Evolutionary conservation across 805 yeast species (phyloP).

Genomic region (Ogataea thermomethanolica): DNA sequence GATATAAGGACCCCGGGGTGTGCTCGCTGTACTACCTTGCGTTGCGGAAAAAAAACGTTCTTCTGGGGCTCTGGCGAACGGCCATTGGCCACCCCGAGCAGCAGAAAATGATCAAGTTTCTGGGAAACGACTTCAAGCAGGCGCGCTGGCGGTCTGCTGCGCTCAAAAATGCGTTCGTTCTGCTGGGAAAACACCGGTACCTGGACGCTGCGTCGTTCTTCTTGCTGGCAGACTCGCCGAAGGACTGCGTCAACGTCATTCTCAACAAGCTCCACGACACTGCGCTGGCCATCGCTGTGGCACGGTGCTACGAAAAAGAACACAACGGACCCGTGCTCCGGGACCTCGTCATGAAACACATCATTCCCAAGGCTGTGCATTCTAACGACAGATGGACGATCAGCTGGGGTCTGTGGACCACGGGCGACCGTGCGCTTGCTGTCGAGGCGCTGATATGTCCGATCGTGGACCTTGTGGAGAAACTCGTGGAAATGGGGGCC

Average conservation of each 20-base stretch:
- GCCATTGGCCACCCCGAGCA: slow-evolving; percentile 74
- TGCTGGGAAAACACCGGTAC: slow-evolving; percentile 83
- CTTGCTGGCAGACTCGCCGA: slow-evolving; percentile 67
- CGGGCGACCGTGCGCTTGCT: slow-evolving; percentile 46
- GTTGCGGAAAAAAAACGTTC: slow-evolving; percentile 66
- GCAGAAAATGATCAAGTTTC: slow-evolving; percentile 72
- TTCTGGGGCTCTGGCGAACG: slow-evolving; percentile 82
- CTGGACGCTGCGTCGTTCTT: slow-evolving; percentile 89
- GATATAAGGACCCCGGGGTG: slow-evolving; percentile 62
- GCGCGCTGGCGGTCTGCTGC: slow-evolving; percentile 88
- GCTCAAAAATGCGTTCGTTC: slow-evolving; percentile 84
- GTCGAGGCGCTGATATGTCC: slow-evolving; percentile 63
- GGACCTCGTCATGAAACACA: slow-evolving; percentile 43
- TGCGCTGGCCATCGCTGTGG: slow-evolving; percentile 74
- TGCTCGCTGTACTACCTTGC: slow-evolving; percentile 79
- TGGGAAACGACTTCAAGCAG: slow-evolving; percentile 70
- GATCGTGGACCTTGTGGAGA: slow-evolving; percentile 38
- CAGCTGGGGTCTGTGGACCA: slow-evolving; percentile 76
- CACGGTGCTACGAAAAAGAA: slow-evolving; percentile 65
- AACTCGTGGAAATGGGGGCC: slow-evolving; percentile 24
- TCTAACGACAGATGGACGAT: slow-evolving; percentile 77
- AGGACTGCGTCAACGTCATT: slow-evolving; percentile 75
- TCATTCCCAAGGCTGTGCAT: slow-evolving; percentile 55
- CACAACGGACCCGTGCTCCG: slow-evolving; percentile 54
- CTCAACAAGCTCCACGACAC: slow-evolving; percentile 64